A percentile compares a stretch with the other conserved stretches of the same genome.
phyloP scores from a whole-genome alignment of 1,284 basidiomycete genomes.

The Taiwanofungus camphoratus region DNA sequence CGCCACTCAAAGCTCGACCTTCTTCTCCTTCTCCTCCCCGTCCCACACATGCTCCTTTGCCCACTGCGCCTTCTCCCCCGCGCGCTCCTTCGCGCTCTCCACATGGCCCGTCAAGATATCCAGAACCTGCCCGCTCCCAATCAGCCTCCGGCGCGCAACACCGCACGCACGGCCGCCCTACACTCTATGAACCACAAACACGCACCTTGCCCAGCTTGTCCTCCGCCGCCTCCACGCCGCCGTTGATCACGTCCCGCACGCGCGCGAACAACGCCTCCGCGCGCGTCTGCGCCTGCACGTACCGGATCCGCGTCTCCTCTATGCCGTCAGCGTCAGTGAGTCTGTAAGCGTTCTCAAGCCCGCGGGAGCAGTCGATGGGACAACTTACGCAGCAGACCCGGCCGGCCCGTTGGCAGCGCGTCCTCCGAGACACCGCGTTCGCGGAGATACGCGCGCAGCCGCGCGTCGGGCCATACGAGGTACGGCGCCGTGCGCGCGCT shows the following conservation, averaged over 20 bases:
- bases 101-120: slow-evolving; percentile 40
- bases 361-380: too few relatives aligned
- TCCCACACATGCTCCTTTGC: slow-evolving; percentile 11
- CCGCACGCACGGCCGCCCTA: background rate
- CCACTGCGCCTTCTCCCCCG: slow-evolving; percentile 19
- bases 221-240: slow-evolving; percentile 61
- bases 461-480: slow-evolving; percentile 85
- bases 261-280: slow-evolving; percentile 53
- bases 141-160: background rate
- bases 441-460: slow-evolving; percentile 78
- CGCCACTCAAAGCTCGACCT: slow-evolving; percentile 21
- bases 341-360: too few relatives aligned
- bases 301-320: slow-evolving; percentile 73
- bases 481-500: slow-evolving; percentile 50
- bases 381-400: slow-evolving; percentile 62
- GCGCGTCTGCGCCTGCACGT: slow-evolving; percentile 55
- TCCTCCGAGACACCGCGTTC: slow-evolving; percentile 67
- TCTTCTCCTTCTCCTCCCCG: slow-evolving; percentile 16
- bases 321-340: slow-evolving; percentile 1
- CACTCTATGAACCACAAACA: background rate
- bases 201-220: slow-evolving; percentile 45
- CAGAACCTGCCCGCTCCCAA: slow-evolving; percentile 27
- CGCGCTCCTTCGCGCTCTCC: slow-evolving; percentile 27
- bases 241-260: slow-evolving; percentile 57
- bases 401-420: slow-evolving; percentile 55